These are phyloP conservation scores for Calamus simplicifolius DNA, from an alignment of 176 grass and related monocot genomes.

Conservation along the genomic window DNA sequence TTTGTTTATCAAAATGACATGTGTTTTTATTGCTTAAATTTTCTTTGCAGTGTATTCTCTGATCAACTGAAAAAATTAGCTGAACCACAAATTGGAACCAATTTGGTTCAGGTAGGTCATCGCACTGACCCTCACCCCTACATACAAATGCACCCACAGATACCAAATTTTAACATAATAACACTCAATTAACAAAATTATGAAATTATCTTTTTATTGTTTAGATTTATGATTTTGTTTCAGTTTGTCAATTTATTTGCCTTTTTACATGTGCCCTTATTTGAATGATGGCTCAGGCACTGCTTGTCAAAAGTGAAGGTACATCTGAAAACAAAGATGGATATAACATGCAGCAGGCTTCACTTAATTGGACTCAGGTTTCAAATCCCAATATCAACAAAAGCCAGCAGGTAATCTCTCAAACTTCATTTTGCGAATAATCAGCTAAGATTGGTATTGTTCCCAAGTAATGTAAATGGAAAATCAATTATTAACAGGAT, in stretches of 20 bases:
- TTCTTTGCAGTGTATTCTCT: conserved; percentile 68
- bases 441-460: not conserved
- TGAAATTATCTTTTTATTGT: too few relatives aligned
- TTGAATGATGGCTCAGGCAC: conserved; percentile 25
- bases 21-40: conserved; percentile 14
- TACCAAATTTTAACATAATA: too few relatives aligned
- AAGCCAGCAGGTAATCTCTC: conserved; percentile 29
- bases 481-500: conserved; percentile 29
- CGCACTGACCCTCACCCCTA: too few relatives aligned
- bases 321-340: conserved; percentile 19
- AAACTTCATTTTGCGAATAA: not conserved
- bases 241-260: too few relatives aligned
- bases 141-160: too few relatives aligned
- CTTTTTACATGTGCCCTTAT: not conserved
- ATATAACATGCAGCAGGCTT: conserved; percentile 21
- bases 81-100: conserved; percentile 40
- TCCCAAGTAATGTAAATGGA: not conserved
- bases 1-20: not conserved
- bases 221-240: too few relatives aligned
- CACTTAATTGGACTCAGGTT: conserved; percentile 7
- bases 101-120: conserved; percentile 31
- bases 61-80: conserved; percentile 55
- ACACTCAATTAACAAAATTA: too few relatives aligned
- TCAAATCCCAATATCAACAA: conserved; percentile 18
- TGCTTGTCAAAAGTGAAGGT: conserved; percentile 21